Evolutionary conservation across 768 basidiomycete species (phyloP), one percentile per base, ranked within the genome.

Genomic region (Mycena sanguinolenta): DNA sequence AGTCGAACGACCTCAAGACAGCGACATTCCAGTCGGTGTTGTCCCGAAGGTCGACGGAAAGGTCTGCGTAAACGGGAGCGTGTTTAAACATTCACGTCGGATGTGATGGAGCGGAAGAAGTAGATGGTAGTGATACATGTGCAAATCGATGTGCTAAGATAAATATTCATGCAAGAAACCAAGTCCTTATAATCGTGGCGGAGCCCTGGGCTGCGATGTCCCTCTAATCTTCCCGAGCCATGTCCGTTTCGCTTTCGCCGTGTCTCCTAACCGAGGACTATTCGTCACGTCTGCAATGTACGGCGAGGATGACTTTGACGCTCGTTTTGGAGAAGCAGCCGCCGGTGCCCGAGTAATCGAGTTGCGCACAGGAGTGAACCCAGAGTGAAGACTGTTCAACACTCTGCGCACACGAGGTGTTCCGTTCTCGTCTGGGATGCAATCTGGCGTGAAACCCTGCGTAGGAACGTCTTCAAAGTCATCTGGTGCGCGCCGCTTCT

Each of bases 401-500:
- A 88, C 85, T 72, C 88, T 87, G 63, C 92, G 86, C 42, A 89
- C 83, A 46, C 91, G 89, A 13, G 93, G 93, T 1, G 92, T 91
- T 19, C 79, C 78, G 55, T 80, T 79, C 63, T 82, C 80, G 58
- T 83, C 83, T 25, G 84, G 81, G 30, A 86, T 78, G 52, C 88
- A 85, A 13, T 91, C 90, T 0, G 83, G 82, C 42, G 86, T 90
- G 82, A 88, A 92, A 4, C 84, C 91, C 75, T 94, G 92, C 0
- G 88, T 86, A 28, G 92, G 91, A 30, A 91, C 86, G 76, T 71
- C 84, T 58, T 93, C 92, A 71, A 92, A 92, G 73, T 95, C 93
- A 64, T 94, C 93, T 2, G 94, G 93, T 30, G 89, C 91, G 27
- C 89, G 87, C 14, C 93, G 87, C 77, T 94, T 95, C 82, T 89